Percentiles rank a stretch among this genome's conserved stretches.
Conservation (phyloP, 768 basidiomycete genomes). For the Lepiota subincarnata region DNA sequence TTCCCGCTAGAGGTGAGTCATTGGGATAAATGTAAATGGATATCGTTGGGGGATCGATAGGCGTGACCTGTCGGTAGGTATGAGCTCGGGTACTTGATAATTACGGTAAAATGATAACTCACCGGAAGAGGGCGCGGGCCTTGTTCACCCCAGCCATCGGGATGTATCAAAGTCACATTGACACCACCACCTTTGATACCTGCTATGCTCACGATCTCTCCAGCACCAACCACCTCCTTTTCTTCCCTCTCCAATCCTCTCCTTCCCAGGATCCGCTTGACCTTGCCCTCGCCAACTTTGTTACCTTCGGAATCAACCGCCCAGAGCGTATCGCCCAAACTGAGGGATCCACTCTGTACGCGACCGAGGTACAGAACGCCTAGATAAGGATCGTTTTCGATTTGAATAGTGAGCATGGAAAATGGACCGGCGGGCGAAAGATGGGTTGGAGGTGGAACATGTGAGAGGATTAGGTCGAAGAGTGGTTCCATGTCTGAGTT, state of each 20-base stretch:
- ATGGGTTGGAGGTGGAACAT: constrained; percentile 37
- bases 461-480: constrained; percentile 42
- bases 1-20: constrained; percentile 42
- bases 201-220: constrained; percentile 47
- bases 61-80: constrained; percentile 30
- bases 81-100: constrained; percentile 1
- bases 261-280: constrained; percentile 40
- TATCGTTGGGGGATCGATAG: constrained; percentile 49
- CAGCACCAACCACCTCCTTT: constrained; percentile 40
- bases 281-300: constrained; percentile 47
- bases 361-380: constrained; percentile 47
- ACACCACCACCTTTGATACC: constrained; percentile 45
- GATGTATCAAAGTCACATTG: constrained; percentile 40
- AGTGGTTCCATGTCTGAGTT: constrained; percentile 36
- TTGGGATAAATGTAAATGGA: constrained; percentile 45
- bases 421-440: constrained; percentile 36
- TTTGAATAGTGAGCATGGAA: constrained; percentile 49
- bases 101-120: constrained; percentile 9
- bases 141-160: constrained; percentile 39
- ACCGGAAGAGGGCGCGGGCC: constrained; percentile 38
- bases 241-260: constrained; percentile 40
- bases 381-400: constrained; percentile 48
- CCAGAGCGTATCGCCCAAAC: constrained; percentile 34
- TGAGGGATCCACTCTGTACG: constrained; percentile 37
- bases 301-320: constrained; percentile 38